Evolutionary conservation across 805 yeast genomes (phyloP), one percentile per base, ranked within the genome.

Genomic region (Ogataea saltuana): DNA sequence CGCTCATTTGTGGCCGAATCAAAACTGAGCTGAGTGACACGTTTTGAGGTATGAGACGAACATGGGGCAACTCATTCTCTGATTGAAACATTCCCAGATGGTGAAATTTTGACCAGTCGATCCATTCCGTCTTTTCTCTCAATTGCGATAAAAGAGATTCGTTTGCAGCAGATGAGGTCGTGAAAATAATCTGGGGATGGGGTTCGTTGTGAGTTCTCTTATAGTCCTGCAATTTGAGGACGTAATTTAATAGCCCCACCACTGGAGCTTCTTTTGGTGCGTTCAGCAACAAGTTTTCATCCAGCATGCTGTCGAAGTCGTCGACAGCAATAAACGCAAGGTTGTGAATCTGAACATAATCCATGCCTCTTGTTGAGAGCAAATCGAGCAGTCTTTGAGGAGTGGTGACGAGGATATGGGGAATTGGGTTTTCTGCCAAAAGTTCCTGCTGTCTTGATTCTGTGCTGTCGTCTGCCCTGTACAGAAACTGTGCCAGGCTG

Each of bases 111-210:
- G 49, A 45, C 68, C 67, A 63, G 41, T 62, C 64, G 37, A 63
- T 48, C 77, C 84, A 78, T 11, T 86, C 83, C 0, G 63, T 61
- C 45, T 69, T 74, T 2, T 60, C 59, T 51, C 72, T 80, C 33
- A 85, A 63, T 37, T 77, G 76, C 6, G 66, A 61, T 42, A 81
- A 70, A 55, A 85, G 69, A 2, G 60, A 55, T 5, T 63, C 69
- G n/a, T 85, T 68, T 44, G 55, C 36, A 6, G 51, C 35, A 1
- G 59, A 42, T 6, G 60, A 53, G 8, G 57, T 54, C 3, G 59
- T 59, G n/a, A 63, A 44, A 9, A 58, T 40, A 1, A 63, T 22
- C 39, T 63, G 66, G 0, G 67, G 64, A 36, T 61, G 67, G 10
- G 64, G 57, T 22, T 58, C 63, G 32, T 58, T 58, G 36, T 63